Conservation (phyloP, 2,329 filamentous ascomycete genomes). For the Neopestalotiopsis sp. region DNA sequence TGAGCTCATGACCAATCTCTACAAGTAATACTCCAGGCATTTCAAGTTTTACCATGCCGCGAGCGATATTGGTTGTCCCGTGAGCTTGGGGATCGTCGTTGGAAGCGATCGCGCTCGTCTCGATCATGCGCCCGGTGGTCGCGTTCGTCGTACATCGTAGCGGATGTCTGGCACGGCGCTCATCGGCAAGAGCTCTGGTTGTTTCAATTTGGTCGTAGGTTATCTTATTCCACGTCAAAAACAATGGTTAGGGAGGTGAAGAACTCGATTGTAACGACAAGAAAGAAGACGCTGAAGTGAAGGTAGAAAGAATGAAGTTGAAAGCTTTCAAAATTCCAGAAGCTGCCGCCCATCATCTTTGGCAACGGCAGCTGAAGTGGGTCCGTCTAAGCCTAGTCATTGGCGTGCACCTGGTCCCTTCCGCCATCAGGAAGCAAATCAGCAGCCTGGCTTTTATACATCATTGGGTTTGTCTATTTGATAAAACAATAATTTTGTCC, state of each 20-base stretch:
- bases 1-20: conserved; percentile 33
- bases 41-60: conserved; percentile 42
- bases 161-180: not conserved
- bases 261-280: not conserved
- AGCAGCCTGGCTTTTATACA: not conserved
- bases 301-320: not conserved
- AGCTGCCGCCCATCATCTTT: not conserved
- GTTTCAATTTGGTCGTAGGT: not conserved
- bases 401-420: not conserved
- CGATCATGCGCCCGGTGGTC: conserved; percentile 35
- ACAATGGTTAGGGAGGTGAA: not conserved
- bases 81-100: conserved; percentile 36
- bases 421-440: not conserved
- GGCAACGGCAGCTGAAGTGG: not conserved
- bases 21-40: conserved; percentile 30
- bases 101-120: conserved; percentile 33
- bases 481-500: no score
- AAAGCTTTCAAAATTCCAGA: not conserved
- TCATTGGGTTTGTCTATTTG: not conserved
- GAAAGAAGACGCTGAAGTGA: not conserved
- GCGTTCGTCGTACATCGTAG: conserved; percentile 38
- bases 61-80: conserved; percentile 39
- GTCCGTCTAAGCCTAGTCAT: not conserved
- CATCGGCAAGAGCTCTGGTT: not conserved
- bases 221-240: not conserved